Base-by-base conservation (phyloP, 257 asterid genomes). In the Vinca minor region DNA sequence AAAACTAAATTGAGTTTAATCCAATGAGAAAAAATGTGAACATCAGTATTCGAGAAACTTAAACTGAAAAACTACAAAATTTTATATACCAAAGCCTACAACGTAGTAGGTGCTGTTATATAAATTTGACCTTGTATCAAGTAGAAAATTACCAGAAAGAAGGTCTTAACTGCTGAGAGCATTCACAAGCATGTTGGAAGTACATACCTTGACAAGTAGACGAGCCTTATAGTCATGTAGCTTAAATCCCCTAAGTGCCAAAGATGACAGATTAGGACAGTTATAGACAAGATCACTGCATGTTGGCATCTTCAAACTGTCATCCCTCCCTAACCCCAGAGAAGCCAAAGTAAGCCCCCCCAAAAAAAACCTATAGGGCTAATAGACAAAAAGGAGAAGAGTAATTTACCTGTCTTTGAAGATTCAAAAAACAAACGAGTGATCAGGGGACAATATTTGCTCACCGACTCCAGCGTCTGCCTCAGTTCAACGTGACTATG, bases 371-470 rank as follows among this genome's bases (percentile, higher is more conserved):
- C n/a, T n/a, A n/a, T n/a, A n/a, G 49, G 65, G 34, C 39, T 44
- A 59, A 59, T 10, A 25, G 50, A 47, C 52, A 23, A 62, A 68
- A 31, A 56, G 18, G 34, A 52, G 55, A 65, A 60, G 23, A 59
- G 26, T 14, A 59, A 49, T 64, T 66, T 54, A 90, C 97, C 95
- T 79, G 87, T 77, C 72, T 74, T 81, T 10, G 95, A 81, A 20
- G 95, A 84, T 70, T 87, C 96, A 54, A 90, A 85, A 81, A 58
- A 82, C 59, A 90, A 79, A 49, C 91, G 95, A 78, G 84, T 90
- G 63, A 85, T 74, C 70, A 70, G 74, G 63, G 80, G 95, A 68
- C 97, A 90, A 45, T 69, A 80, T 73, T 78, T 71, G 73, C 96
- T 81, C 77, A 90, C 86, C 26, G 95, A 73, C 62, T 84, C 92